Evolutionary conservation across 1,284 basidiomycete genomes (phyloP).

Genomic region (Ceratobasidium sp.): DNA sequence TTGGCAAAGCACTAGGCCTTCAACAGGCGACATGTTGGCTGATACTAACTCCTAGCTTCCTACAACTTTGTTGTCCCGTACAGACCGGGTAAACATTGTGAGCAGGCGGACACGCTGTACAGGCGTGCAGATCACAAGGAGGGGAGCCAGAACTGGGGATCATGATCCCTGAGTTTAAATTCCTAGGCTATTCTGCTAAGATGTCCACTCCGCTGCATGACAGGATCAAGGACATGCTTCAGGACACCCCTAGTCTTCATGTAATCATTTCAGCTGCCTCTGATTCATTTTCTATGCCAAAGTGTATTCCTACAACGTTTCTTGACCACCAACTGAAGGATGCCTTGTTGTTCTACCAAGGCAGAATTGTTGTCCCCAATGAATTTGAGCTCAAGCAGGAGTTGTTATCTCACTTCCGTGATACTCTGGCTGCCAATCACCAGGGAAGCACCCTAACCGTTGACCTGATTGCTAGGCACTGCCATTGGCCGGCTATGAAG

Average conservation of each 20-base stretch:
- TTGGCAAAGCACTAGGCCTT: neutral
- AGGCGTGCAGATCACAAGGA: neutral
- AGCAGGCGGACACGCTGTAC: neutral
- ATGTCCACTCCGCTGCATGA: neutral
- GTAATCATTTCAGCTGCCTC: neutral
- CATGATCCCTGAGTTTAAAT: neutral
- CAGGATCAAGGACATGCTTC: neutral
- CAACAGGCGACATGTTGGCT: constrained; percentile 48
- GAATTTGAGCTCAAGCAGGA: neutral
- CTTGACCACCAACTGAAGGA: neutral
- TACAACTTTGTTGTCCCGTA: neutral
- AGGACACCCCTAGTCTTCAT: neutral
- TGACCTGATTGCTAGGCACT: neutral
- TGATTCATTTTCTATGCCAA: neutral
- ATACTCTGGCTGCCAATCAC: constrained; percentile 48
- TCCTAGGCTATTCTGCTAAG: neutral
- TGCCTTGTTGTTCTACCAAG: constrained; percentile 12
- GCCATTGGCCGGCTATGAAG: constrained; percentile 22
- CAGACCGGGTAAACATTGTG: neutral
- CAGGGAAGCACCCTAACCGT: constrained; percentile 45
- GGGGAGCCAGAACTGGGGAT: neutral
- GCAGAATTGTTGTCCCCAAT: neutral
- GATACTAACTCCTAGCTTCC: constrained; percentile 33
- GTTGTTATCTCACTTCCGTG: neutral
- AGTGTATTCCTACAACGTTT: neutral